Conservation (phyloP, 495 filamentous ascomycete genomes). For the Daldinia loculata region DNA sequence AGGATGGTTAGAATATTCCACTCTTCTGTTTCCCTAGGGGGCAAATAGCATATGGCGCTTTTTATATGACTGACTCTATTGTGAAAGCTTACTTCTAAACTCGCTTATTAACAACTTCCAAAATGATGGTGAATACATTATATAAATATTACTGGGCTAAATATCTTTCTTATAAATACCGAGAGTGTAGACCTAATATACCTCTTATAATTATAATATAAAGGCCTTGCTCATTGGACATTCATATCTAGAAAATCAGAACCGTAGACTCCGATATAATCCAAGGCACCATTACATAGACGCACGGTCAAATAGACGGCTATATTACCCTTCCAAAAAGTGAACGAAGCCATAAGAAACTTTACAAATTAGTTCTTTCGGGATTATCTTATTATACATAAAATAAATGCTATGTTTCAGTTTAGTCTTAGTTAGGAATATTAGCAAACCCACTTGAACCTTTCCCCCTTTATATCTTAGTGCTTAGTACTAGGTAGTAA, state of each 20-base stretch:
- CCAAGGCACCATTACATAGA: too few relatives aligned
- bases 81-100: neutral
- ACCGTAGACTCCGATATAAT: too few relatives aligned
- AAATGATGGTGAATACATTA: neutral
- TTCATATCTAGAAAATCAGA: too few relatives aligned
- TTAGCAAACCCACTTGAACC: neutral
- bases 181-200: too few relatives aligned
- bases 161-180: too few relatives aligned
- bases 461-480: neutral
- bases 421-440: neutral
- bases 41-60: neutral
- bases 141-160: neutral
- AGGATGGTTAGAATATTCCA: neutral
- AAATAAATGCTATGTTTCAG: neutral
- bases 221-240: too few relatives aligned
- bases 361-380: too few relatives aligned
- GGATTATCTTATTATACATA: neutral
- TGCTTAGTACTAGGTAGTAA: neutral
- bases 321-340: too few relatives aligned
- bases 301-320: too few relatives aligned
- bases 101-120: neutral
- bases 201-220: too few relatives aligned
- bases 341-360: too few relatives aligned
- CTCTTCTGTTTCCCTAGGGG: neutral
- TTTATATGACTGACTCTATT: neutral